Evolutionary conservation across 176 grass and related monocot species (phyloP), one percentile per base, ranked within the genome.

Genomic region (Carex cristatella): DNA sequence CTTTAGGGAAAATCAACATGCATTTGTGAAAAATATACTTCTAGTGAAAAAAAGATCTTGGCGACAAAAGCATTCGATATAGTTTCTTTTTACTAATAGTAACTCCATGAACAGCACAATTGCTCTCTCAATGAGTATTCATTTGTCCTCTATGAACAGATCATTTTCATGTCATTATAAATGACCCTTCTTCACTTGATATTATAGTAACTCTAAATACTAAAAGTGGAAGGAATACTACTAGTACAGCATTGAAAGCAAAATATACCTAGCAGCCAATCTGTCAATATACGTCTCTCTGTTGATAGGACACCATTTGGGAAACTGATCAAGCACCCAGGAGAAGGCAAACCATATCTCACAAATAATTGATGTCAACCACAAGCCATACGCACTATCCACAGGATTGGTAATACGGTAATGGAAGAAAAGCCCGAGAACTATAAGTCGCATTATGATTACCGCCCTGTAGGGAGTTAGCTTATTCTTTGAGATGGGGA

Each of bases 261-360:
- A 61, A 84, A 79, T 75, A 81, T 92, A 99, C 96, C 96, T 88
- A 83, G 96, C 96, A 87, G 85, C 85, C 61, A 99, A 80, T 54
- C 93, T 94, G 83, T 99, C 91, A 82, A 99, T 89, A 54, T 99
- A 99, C 79, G 91, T 92, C 73, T 94, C 96, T 61, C 96, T 90
- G 62, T 99, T 91, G 77, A 99, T 89, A 75, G 96, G 96, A 69
- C 15, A 94, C 96, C 96, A 99, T 80, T 95, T 99, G 55, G 96
- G 96, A 54, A 99, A 99, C 72, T 99, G 96, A 99, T 99, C 96
- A 64, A 99, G 88, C 46, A 99, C 94, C 96, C 96, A 99, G 83
- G 96, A 99, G 85, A 99, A 85, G 53, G 90, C 96, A 80, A 99
- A 99, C 96, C 96, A 99, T 63, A 99, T 92, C 85, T 99, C 93